phyloP scores from a whole-genome alignment of 2,329 filamentous ascomycete genomes.

The Aspergillus novoparasiticus region DNA sequence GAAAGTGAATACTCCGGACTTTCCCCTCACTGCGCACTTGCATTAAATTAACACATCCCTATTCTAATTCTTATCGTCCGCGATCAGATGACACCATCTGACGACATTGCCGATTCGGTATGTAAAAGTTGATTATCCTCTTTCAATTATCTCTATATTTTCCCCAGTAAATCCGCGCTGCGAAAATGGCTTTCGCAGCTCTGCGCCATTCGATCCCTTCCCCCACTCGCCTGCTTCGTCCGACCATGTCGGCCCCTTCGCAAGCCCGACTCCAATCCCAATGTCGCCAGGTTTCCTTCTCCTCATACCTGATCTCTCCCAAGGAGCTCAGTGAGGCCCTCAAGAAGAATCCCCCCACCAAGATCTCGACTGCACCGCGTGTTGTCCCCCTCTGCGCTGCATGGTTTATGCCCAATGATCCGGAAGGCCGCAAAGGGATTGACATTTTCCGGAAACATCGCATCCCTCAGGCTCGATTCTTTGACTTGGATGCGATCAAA shows the following conservation, averaged over 20 bases:
- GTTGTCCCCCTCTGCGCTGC: constrained; percentile 88
- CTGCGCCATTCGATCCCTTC: constrained; percentile 33
- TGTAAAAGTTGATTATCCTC: constrained; percentile 30
- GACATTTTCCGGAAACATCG: constrained; percentile 79
- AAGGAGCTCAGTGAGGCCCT: constrained; percentile 79
- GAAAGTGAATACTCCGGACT: neutral
- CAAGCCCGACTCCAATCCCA: constrained; percentile 35
- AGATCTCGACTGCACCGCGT: constrained; percentile 77
- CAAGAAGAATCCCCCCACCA: constrained; percentile 76
- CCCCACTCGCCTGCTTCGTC: constrained; percentile 27
- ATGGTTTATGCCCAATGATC: constrained; percentile 95
- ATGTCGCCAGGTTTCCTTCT: constrained; percentile 59
- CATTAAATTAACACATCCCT: neutral
- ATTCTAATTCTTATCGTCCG: neutral
- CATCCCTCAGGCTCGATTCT: constrained; percentile 90
- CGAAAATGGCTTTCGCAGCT: constrained; percentile 39
- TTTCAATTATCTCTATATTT: constrained; percentile 9
- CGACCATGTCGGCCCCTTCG: constrained; percentile 30
- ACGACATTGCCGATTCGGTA: constrained; percentile 18
- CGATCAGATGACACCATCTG: constrained; percentile 14
- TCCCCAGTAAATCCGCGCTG: constrained; percentile 5
- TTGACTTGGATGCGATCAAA: constrained; percentile 90
- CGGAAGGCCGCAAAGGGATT: constrained; percentile 71
- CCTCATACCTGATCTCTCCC: constrained; percentile 84
- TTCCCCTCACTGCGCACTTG: constrained; percentile 1